phyloP scores from a whole-genome alignment of 495 filamentous ascomycete species.

The Collariella sp. region DNA sequence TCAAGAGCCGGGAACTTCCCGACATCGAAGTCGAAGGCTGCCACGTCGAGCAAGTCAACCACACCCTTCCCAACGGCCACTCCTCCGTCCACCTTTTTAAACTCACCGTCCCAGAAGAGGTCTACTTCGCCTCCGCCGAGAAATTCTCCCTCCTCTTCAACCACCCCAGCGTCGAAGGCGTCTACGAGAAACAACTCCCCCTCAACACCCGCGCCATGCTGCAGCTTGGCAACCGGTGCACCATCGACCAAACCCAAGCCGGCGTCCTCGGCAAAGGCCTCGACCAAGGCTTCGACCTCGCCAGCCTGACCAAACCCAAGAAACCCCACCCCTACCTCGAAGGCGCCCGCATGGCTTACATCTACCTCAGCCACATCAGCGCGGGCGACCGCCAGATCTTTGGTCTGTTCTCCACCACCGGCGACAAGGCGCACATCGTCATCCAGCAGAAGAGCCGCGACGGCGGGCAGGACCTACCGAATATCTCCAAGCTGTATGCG shows the following conservation, averaged over 20 bases:
- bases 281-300: conserved; percentile 87
- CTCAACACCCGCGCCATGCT: conserved; percentile 75
- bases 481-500: conserved; percentile 82
- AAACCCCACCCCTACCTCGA: conserved; percentile 67
- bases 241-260: conserved; percentile 82
- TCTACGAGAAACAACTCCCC: conserved; percentile 90
- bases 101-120: conserved; percentile 77
- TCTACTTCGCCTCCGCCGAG: conserved; percentile 71
- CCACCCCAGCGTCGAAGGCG: conserved; percentile 89
- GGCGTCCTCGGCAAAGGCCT: conserved; percentile 89
- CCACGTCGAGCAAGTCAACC: conserved; percentile 79
- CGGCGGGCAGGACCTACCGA: conserved; percentile 69
- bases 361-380: conserved; percentile 87
- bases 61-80: conserved; percentile 91
- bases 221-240: conserved; percentile 85
- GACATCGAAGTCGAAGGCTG: conserved; percentile 84
- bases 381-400: conserved; percentile 89
- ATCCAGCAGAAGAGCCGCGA: conserved; percentile 73
- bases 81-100: conserved; percentile 91
- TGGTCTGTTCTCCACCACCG: conserved; percentile 78
- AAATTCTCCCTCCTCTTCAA: conserved; percentile 78
- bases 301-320: conserved; percentile 55
- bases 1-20: conserved; percentile 77
- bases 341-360: conserved; percentile 58
- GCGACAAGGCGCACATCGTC: conserved; percentile 72